Evolutionary conservation across 2,329 filamentous ascomycete species (phyloP), one percentile per base, ranked within the genome.

Genomic region (Pseudogymnoascus sp.): DNA sequence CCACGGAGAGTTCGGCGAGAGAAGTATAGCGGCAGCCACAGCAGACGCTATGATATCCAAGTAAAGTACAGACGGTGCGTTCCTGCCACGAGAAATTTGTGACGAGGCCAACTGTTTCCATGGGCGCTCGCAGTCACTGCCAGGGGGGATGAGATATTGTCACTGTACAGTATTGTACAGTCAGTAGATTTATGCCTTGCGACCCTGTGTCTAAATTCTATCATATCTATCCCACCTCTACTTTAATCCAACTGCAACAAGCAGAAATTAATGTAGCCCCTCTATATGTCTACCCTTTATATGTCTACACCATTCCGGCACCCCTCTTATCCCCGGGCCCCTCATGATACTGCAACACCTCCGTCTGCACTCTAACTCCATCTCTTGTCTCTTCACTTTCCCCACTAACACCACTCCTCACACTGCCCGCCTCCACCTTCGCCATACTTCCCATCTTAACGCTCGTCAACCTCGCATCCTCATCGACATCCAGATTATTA

Each of bases 281-380:
- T 12, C 21, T 17, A 13, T 21, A 21, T 21, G 21, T 21, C 21
- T 21, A 21, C 21, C 21, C 21, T 21, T 17, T 55, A 48, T 31
- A 17, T 33, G 13, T 5, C 48, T 55, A 55, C 15, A 55, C 48
- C 48, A 33, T 55, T 6, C 2, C 29, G 3, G 2, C n/a, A 1
- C n/a, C 29, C 9, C 48, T 55, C 48, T 33, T 55, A 27, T 33
- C 48, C 5, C 29, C 48, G 2, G 12, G 8, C 5, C 48, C 48
- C 48, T 55, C 48, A 33, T 55, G 48, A 33, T 55, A 59, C 10
- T 59, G 58, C 13, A 59, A 7, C n/a, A 59, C 58, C 38, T 59
- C 58, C 17, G 25, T 59, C 35, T 59, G 33, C 9, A 59, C 58
- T 9, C 58, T 59, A 13, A 59, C 58, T 6, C 58, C 58, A 31